Evolutionary conservation across 2,329 filamentous ascomycete genomes (phyloP), one percentile per base, ranked within the genome.

Genomic region (Colletotrichum chlorophyti): DNA sequence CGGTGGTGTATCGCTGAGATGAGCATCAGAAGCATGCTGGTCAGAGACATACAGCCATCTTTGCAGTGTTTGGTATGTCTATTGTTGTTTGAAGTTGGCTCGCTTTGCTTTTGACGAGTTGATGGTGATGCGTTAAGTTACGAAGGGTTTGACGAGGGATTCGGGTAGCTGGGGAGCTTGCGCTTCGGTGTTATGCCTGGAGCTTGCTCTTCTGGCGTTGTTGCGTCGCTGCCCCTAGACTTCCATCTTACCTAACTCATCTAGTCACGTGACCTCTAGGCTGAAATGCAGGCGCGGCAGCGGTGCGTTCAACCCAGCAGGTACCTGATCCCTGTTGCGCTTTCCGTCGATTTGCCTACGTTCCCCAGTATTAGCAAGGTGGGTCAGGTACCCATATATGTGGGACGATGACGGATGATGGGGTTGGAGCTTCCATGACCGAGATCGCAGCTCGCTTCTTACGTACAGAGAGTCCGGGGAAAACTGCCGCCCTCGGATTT

Each of bases 1-100:
- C 47, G 29, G 23, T 21, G 29, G 24, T 24, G 21, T 12, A 19
- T 48, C 42, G 47, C 24, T 23, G 53, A 26, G 43, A 37, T 19
- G 29, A 29, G 42, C 21, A n/a, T 48, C 38, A 27, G 47, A 60
- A n/a, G n/a, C n/a, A n/a, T n/a, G n/a, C n/a, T n/a, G n/a, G n/a
- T n/a, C n/a, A n/a, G n/a, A n/a, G n/a, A 68, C 74, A 73, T 76
- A 83, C 61, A 35, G 52, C 81, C 81, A 84, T 84, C 59, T 75
- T 81, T 76, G n/a, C n/a, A 23, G 11, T 12, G 7, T 29, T 38
- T 21, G n/a, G 6, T 38, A 6, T 19, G 15, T 12, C 5, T 35
- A 19, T 11, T 48, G 11, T 31, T 27, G 27, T n/a, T 23, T 19
- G 10, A 58, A 31, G 6, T 24, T n/a, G 8, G 7, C 29, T 21